Evolutionary conservation across 192 early-diverging fungal species (phyloP), one percentile per base, ranked within the genome.

Genomic region (Backusella tuberculispora): DNA sequence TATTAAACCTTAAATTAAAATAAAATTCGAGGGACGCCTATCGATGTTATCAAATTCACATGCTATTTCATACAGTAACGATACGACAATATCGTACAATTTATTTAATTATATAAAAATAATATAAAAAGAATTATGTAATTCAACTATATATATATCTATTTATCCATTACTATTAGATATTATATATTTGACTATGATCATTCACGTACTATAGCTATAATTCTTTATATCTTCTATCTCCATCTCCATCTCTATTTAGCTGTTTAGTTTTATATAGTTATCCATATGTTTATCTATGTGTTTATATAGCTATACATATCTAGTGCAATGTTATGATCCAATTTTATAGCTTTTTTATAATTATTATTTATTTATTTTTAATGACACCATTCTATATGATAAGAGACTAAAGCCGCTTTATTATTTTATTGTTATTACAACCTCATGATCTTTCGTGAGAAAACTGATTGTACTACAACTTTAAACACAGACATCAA

Each of bases 401-500:
- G 53, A 60, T 60, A 60, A 60, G 48, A 21, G 19, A 21, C n/a
- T 19, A 60, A 26, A 60, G 50, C 50, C 50, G 19, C 50, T 53
- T 24, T 53, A 53, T 53, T 21, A 24, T 53, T 50, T 50, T 53
- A 21, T 53, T 53, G 21, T 60, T 26, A 60, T 26, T 1, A 21
- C 21, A 26, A 13, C 3, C 53, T 60, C 53, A 60, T 60, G 53
- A 60, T 60, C 53, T 60, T 26, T 60, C 53, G 53, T 60, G 53
- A 60, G 53, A 60, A 60, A 60, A 60, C 53, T 60, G 53, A 60
- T 60, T 60, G 53, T 60, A 60, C 21, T 26, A 60, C 53, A 24
- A 24, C 21, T 60, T 60, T 60, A 60, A 60, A 60, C 53, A 60
- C 53, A 60, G 53, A 60, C 53, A 63, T 63, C 53, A 60, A 60